These are phyloP conservation scores for Thymus mandschuricus DNA, from an alignment of 257 asterid species.

Conservation along the genomic window DNA sequence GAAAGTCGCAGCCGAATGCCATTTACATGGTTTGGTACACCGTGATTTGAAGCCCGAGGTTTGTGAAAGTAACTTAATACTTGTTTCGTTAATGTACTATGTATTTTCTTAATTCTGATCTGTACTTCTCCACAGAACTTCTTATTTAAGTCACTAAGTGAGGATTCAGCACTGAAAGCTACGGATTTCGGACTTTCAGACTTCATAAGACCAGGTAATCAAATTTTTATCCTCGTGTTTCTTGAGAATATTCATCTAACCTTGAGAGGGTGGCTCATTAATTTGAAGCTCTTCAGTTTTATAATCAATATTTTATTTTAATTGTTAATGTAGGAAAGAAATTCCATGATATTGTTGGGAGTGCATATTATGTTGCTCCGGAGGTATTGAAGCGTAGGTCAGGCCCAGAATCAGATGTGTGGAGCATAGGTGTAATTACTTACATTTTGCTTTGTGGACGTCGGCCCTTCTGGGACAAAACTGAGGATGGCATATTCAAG, in stretches of 20 bases:
- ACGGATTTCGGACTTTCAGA: slow-evolving; percentile 99
- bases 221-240: slow-evolving; percentile 5
- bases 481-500: slow-evolving; percentile 38
- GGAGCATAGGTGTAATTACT: slow-evolving; percentile 99
- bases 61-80: slow-evolving; percentile 25
- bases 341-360: slow-evolving; percentile 95
- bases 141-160: slow-evolving; percentile 83
- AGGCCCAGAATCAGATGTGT: slow-evolving; percentile 98
- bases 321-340: slow-evolving; percentile 54
- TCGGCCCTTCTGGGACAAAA: slow-evolving; percentile 90
- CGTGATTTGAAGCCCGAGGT: slow-evolving; percentile 99
- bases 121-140: slow-evolving; percentile 60
- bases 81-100: slow-evolving; percentile 9
- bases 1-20: slow-evolving; percentile 98
- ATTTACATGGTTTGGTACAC: slow-evolving; percentile 95
- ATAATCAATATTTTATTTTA: slow-evolving; percentile 7
- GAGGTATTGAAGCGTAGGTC: slow-evolving; percentile 96
- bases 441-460: slow-evolving; percentile 98
- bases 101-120: slow-evolving; percentile 31
- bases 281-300: not conserved
- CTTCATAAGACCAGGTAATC: slow-evolving; percentile 91
- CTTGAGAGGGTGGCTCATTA: slow-evolving; percentile 16
- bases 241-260: slow-evolving; percentile 4
- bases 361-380: slow-evolving; percentile 99
- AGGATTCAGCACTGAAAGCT: slow-evolving; percentile 82